Evolutionary conservation across 306 rosid species (phyloP), one percentile per base, ranked within the genome.

Genomic region (Argentina anserina): DNA sequence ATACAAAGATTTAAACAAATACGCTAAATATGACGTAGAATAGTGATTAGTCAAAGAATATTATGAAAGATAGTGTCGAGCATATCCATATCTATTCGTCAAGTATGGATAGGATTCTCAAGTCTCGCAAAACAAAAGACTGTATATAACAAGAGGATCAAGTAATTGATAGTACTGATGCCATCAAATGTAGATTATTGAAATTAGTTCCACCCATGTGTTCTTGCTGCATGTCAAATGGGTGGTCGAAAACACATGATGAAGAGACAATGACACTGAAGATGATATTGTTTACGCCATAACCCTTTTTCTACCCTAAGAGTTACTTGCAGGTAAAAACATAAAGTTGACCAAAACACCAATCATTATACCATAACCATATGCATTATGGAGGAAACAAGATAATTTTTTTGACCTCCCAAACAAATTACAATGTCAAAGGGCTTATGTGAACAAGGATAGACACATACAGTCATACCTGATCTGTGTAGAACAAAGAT

Each of bases 381-480:
- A 59, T 29, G 65, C 37, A 28, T 60, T 39, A 71, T 78, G 2
- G 41, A 61, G 73, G 40, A 47, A 52, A 47, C 46, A 65, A 7
- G 11, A 75, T 33, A 53, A 34, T 70, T 65, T 23, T 36, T 71
- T 58, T 73, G 78, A 47, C 65, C 75, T 75, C 46, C 26, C 62
- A 12, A 2, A 14, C 12, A 43, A 43, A 12, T 3, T 43, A 41
- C 50, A 74, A 21, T 33, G 52, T 34, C 20, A 49, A 59, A 41
- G 25, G 78, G 42, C 34, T 56, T 72, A 58, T 40, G 77, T 33
- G 75, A 71, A 20, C 50, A 21, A 47, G 77, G 69, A 75, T 50
- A 61, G 79, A 46, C 41, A 67, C 50, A 50, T 71, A 71, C 69
- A 45, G 34, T 71, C 50, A 50, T 71, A 71, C 69, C 78, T 78